Conservation (phyloP, 257 asterid species). For the Schizonepeta tenuifolia region DNA sequence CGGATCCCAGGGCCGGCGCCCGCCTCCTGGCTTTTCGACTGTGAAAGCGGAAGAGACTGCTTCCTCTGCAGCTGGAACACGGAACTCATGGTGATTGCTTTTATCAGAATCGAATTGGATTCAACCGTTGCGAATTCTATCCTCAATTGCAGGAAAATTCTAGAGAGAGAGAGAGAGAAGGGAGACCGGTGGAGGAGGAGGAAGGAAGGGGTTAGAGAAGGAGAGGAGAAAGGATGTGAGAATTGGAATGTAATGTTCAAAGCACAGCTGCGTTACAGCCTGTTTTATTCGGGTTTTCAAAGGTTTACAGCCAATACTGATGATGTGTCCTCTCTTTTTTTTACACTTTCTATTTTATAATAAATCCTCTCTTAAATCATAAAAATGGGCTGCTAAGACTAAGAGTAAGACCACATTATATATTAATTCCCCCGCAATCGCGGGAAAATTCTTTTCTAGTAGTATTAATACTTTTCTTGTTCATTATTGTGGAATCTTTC, state of each 20-base stretch:
- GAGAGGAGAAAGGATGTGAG: background rate
- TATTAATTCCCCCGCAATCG: constrained; percentile 13
- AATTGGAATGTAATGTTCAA: constrained; percentile 23
- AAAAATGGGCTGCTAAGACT: background rate
- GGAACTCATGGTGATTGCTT: constrained; percentile 43
- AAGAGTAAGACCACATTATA: background rate
- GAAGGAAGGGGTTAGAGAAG: background rate
- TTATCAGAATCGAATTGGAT: constrained; percentile 7
- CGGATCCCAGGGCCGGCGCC: constrained; percentile 43
- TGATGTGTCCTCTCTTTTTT: background rate
- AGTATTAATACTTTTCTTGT: background rate
- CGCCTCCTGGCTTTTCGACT: constrained; percentile 30
- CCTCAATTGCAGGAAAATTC: background rate
- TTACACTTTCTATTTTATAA: background rate
- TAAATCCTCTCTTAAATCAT: background rate
- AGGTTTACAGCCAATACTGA: constrained; percentile 10
- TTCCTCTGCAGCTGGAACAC: constrained; percentile 55
- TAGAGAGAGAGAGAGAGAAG: constrained; percentile 1
- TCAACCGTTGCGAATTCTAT: background rate
- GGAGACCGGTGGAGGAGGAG: background rate
- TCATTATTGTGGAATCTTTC: background rate
- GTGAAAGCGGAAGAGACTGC: constrained; percentile 66
- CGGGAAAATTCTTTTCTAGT: background rate
- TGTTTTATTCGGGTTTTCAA: constrained; percentile 41
- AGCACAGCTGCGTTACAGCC: constrained; percentile 52